These are phyloP conservation scores for Boletus sensibilis DNA, from an alignment of 768 basidiomycete genomes.

Conservation along the genomic window DNA sequence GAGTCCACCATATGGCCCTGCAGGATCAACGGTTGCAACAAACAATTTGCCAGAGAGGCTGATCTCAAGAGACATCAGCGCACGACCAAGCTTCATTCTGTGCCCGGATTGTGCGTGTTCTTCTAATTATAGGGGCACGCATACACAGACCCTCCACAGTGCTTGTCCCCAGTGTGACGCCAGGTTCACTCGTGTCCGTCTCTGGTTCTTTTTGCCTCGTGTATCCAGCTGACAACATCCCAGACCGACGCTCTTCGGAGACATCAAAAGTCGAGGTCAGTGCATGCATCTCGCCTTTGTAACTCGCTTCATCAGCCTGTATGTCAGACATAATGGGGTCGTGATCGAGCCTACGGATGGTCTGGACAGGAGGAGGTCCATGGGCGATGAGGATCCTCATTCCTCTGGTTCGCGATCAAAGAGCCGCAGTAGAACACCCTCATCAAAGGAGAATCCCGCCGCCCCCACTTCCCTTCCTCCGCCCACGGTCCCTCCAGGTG, in stretches of 20 bases:
- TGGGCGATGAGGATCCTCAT: constrained; percentile 24
- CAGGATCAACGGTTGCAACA: constrained; percentile 77
- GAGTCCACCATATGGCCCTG: constrained; percentile 71
- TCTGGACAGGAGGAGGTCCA: constrained; percentile 17
- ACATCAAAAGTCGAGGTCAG: constrained; percentile 77
- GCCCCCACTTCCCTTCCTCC: constrained; percentile 38
- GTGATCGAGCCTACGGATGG: constrained; percentile 51
- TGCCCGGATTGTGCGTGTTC: constrained; percentile 64
- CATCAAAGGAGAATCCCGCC: constrained; percentile 40
- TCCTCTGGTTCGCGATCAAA: constrained; percentile 46
- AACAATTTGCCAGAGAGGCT: constrained; percentile 79
- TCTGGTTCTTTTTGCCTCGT: constrained; percentile 10
- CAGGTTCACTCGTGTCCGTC: constrained; percentile 71
- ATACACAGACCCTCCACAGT: constrained; percentile 37
- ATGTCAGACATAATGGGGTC: constrained; percentile 58
- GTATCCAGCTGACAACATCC: constrained; percentile 15
- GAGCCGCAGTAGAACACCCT: constrained; percentile 51
- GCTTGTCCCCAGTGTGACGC: constrained; percentile 80
- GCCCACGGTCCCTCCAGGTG: constrained; percentile 30
- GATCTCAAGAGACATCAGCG: constrained; percentile 80
- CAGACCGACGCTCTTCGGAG: constrained; percentile 81
- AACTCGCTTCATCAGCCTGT: constrained; percentile 1
- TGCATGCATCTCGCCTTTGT: constrained; percentile 8
- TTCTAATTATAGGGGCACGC: constrained; percentile 15
- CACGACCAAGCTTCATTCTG: constrained; percentile 73